Evolutionary conservation across 768 basidiomycete species (phyloP), one percentile per base, ranked within the genome.

Genomic region (Wakefieldia striispora): DNA sequence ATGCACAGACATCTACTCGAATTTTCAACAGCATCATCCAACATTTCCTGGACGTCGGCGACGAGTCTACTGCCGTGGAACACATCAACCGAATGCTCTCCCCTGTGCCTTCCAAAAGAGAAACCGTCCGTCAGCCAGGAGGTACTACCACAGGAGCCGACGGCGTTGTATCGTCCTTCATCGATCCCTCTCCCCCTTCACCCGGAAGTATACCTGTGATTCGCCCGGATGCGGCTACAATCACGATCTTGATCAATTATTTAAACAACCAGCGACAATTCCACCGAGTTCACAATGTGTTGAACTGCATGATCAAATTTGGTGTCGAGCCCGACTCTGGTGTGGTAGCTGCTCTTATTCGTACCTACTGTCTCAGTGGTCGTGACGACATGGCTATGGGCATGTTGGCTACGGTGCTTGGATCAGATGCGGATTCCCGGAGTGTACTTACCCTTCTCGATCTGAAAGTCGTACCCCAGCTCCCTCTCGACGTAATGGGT

Each of bases 21-120:
- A 74, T 82, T n/a, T 61, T 91, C 63, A 91, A 91, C 73, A 76
- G 75, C 51, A 69, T 91, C n/a, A 72, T 89, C 38, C 79, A 79
- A 53, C 73, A 83, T 35, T 73, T 78, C 39, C 62, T 91, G 35
- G 83, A 84, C 59, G 62, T 70, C 26, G 65, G 71, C 57, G 81
- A 90, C 67, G 49, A 80, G 44, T 37, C 63, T 34, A 72, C 72
- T 20, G 77, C 78, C 5, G 54, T 75, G 19, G 71, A 70, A 45
- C 64, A 84, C 21, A 64, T 88, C 21, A 72, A 75, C 12, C 59
- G 76, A 41, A 83, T 85, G 72, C 79, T 84, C 66, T 60, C 73
- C 40, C 54, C 62, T 14, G 44, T 67, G n/a, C 47, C 62, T 45
- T 52, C 57, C 41, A 60, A 63, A 23, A 45, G 59, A 38, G 58